Base-by-base conservation (phyloP, 495 filamentous ascomycete species). In the Aspergillus asperescens region DNA sequence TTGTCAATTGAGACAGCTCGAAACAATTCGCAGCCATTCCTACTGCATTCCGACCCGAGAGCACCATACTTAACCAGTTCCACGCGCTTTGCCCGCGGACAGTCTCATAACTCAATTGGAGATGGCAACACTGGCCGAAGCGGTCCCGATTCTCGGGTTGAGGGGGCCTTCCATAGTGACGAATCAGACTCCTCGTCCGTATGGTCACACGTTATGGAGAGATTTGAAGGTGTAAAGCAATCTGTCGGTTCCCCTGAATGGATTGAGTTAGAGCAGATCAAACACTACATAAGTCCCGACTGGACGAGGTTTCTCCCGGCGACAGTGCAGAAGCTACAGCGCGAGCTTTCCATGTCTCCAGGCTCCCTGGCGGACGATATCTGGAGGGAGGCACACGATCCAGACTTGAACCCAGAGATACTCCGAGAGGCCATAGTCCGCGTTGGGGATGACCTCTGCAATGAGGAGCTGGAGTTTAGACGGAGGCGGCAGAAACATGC, bases 331-430 rank as follows among this genome's bases (percentile, higher is more conserved):
- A 96, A 96, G 65, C 80, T 98, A 2, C 90, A 95, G 57, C 78
- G 81, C 19, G 92, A 98, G 72, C 77, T 96, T 10, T 90, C 86
- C 18, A 83, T 92, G 79, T 78, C 82, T 0, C 87, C 89, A 3
- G 91, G 89, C 4, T 93, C 89, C 3, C 74, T 98, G 13, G 88
- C 93, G 27, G 84, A 90, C 50, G 88, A 95, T 41, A 93, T 98
- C 37, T 97, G 93, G 93, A 74, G 76, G 52, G 93, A 98, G 60
- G 88, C 93, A 3, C 83, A 86, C 32, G 88, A 96, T 62, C 81
- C 89, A 1, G 76, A 83, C 31, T 71, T 86, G 32, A 86, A 96
- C 54, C 93, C 90, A 0, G 92, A 98, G 63, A 90, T 97, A 53
- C 67, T 80, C 25, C 82, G 82, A 66, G 79, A 87, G 44, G 90